Conservation (phyloP, 2,329 filamentous ascomycete genomes). For the Colletotrichum melonis region DNA sequence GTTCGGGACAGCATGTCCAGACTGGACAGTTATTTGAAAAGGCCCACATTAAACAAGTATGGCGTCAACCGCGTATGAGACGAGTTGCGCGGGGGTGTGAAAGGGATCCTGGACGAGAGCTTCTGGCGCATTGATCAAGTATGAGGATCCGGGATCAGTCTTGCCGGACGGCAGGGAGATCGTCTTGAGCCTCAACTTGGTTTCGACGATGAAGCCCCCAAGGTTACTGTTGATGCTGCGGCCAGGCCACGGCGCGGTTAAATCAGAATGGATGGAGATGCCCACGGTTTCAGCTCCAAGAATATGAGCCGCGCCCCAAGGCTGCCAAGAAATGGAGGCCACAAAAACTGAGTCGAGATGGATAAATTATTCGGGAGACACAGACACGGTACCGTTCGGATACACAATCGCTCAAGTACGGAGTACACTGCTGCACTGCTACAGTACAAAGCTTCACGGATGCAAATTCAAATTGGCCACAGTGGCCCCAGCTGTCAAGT, state of each 20-base stretch:
- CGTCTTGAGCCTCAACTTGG: slow-evolving; percentile 24
- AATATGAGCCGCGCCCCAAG: not conserved
- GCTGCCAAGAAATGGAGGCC: not conserved
- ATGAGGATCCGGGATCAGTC: slow-evolving; percentile 25
- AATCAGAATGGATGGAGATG: not conserved
- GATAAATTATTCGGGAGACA: not conserved
- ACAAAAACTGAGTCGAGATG: not conserved
- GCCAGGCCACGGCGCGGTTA: not conserved
- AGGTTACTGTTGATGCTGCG: not conserved
- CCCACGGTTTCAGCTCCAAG: not conserved
- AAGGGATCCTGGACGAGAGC: not conserved
- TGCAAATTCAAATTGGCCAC: not conserved
- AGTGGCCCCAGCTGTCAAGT: slow-evolving; percentile 20
- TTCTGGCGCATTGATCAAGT: slow-evolving; percentile 28
- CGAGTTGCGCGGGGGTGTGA: slow-evolving; percentile 1
- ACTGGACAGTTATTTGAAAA: not conserved
- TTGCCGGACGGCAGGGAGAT: slow-evolving; percentile 25
- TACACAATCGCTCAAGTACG: too few relatives aligned
- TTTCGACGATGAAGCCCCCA: slow-evolving; percentile 1
- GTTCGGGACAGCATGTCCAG: slow-evolving; percentile 2
- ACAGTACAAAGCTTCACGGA: not conserved
- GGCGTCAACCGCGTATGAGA: slow-evolving; percentile 21
- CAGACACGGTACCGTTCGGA: not conserved
- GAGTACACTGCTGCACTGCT: too few relatives aligned
- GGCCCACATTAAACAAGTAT: slow-evolving; percentile 14